Evolutionary conservation across 148 eudicot species (phyloP).

Genomic region (Vaccinium darrowii): DNA sequence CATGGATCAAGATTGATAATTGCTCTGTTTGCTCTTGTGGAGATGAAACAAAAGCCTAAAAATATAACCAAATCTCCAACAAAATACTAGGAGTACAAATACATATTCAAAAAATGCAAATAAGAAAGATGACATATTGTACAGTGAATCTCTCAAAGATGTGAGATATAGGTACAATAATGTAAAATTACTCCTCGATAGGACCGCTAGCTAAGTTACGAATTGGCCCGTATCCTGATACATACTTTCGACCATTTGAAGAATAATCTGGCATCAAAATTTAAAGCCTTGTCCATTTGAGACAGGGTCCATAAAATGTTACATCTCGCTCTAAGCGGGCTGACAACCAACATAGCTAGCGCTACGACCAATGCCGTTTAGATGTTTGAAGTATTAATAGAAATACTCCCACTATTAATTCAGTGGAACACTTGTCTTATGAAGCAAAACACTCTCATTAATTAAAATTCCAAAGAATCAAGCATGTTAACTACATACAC

Average conservation of each 20-base stretch:
- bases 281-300: too few species aligned
- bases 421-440: not conserved
- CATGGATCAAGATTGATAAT: not conserved
- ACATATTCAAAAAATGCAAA: not conserved
- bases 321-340: too few species aligned
- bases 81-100: not conserved
- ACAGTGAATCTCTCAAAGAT: not conserved
- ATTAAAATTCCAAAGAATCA: not conserved
- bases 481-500: not conserved
- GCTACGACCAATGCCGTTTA: too few species aligned
- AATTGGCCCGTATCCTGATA: too few species aligned
- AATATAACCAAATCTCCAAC: not conserved
- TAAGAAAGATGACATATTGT: not conserved
- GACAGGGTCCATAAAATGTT: too few species aligned
- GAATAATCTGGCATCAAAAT: too few species aligned
- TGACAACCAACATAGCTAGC: too few species aligned
- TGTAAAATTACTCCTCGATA: too few species aligned
- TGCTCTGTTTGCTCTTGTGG: not conserved
- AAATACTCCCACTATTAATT: not conserved
- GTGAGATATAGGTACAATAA: too few species aligned
- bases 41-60: not conserved
- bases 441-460: not conserved
- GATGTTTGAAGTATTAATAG: not conserved
- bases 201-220: too few species aligned
- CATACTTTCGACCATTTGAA: too few species aligned